phyloP scores from a whole-genome alignment of 2,329 filamentous ascomycete genomes.

The Fusarium sp. region DNA sequence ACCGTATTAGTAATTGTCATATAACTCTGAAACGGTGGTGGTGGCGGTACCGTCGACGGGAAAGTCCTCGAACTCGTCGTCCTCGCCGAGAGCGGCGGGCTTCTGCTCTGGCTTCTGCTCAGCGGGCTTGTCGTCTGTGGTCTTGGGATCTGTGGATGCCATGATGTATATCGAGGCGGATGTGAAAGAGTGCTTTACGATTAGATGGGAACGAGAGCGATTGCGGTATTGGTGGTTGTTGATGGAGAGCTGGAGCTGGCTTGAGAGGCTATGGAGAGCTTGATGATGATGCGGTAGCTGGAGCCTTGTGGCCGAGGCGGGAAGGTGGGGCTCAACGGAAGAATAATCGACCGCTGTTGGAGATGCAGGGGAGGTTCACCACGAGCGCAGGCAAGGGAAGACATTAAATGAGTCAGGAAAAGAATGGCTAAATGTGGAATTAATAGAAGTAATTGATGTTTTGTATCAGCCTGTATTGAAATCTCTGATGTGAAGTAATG shows the following conservation, averaged over 20 bases:
- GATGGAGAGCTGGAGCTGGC: not conserved
- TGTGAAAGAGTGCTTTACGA: not conserved
- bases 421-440: not conserved
- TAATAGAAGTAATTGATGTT: fast-evolving
- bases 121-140: conserved; percentile 41
- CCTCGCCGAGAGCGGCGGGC: conserved; percentile 83
- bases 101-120: conserved; percentile 46
- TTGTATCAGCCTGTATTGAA: fast-evolving
- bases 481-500: not conserved
- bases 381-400: not conserved
- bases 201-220: not conserved
- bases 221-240: not conserved
- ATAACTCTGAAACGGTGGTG: fast-evolving
- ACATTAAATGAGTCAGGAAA: not conserved
- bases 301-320: conserved; percentile 35
- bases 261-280: conserved; percentile 17
- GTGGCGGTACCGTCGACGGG: conserved; percentile 83
- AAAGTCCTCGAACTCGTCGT: conserved; percentile 99
- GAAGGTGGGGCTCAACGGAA: conserved; percentile 27
- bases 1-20: not conserved
- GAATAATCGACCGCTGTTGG: conserved; percentile 18
- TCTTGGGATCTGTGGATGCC: conserved; percentile 45
- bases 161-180: conserved; percentile 2
- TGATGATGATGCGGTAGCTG: conserved; percentile 37
- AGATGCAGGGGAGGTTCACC: not conserved